Base-by-base conservation (phyloP, 176 grass and related monocot species). In the Triticum timopheevii region DNA sequence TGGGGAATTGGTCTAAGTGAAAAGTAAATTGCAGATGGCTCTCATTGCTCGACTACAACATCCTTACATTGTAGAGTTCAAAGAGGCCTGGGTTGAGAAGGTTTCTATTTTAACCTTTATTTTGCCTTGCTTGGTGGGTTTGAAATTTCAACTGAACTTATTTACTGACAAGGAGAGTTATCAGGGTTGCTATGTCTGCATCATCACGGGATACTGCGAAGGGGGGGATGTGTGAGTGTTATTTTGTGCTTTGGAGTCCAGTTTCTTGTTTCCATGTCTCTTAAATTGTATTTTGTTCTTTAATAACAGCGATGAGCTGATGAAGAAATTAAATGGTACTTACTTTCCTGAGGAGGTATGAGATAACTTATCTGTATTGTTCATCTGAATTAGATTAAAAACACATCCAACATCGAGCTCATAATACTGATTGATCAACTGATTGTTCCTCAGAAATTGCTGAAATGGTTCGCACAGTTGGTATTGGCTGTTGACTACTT, bases 81-180 rank as follows among this genome's bases (percentile, higher is more conserved):
- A 99, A 65, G 94, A 99, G 83, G 97, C 94, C 80, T 99, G 97
- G 97, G 97, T 99, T 78, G 94, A 99, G 77, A 96, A 99, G 97
- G 97, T 91, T 81, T 69, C 3, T 12, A 7, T 3, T 64, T 69
- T 44, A 47, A 75, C n/a, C 47, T 80, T 81, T 23, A 20, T 76
- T 54, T 77, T 63, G 33, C 20, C 12, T 68, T 52, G 2, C 39
- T 69, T 88, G 13, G 69, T 86, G 19, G 72, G 3, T 82, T 56
- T 76, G 74, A 58, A 77, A 49, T 56, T 77, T 56, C 47, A 56
- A 9, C 10, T 31, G 47, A 83, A 77, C 24, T 23, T 87, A 2
- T 88, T 84, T 84, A 82, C 61, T 88, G 69, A 88, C 80, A 84
- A 52, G 69, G 44, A 80, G 65, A 15, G n/a, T 66, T 80, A 80